phyloP scores from a whole-genome alignment of 345 rosid species.

The Hirschfeldia incana region DNA sequence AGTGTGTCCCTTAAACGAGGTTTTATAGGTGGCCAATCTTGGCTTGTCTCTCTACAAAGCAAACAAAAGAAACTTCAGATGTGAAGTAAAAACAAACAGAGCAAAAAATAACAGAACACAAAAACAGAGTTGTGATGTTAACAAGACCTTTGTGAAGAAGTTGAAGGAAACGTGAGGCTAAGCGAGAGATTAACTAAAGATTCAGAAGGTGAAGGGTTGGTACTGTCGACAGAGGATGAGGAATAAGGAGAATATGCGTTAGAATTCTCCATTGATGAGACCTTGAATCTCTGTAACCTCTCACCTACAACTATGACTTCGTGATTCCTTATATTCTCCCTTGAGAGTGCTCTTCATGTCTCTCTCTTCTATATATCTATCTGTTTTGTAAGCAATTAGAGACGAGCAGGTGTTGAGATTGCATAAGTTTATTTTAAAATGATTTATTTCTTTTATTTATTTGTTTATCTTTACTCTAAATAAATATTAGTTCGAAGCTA shows the following conservation, averaged over 20 bases:
- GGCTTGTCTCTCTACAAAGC: constrained; percentile 26
- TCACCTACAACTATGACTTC: constrained; percentile 23
- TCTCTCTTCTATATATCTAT: constrained; percentile 21
- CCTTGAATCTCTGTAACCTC: constrained; percentile 16
- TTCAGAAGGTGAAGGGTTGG: constrained; percentile 32
- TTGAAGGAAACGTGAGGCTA: constrained; percentile 36
- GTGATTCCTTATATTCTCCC: constrained; percentile 23
- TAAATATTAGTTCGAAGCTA: constrained; percentile 1
- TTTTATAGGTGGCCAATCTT: constrained; percentile 40
- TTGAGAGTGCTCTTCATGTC: constrained; percentile 39
- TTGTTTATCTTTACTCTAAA: not conserved
- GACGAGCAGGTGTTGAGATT: constrained; percentile 32
- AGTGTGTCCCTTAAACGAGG: constrained; percentile 24
- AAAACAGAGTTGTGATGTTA: constrained; percentile 26
- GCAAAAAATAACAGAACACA: not conserved
- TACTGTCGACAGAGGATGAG: constrained; percentile 38
- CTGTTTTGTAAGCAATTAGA: constrained; percentile 28
- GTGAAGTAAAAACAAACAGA: not conserved
- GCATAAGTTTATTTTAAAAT: constrained; percentile 11
- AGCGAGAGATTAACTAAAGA: constrained; percentile 38
- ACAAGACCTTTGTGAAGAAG: constrained; percentile 39
- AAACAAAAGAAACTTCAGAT: not conserved
- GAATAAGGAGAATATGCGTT: constrained; percentile 34
- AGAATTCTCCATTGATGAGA: constrained; percentile 34
- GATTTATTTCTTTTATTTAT: not conserved